phyloP scores from a whole-genome alignment of 208 protist species.

The Strigomonas culicis region DNA sequence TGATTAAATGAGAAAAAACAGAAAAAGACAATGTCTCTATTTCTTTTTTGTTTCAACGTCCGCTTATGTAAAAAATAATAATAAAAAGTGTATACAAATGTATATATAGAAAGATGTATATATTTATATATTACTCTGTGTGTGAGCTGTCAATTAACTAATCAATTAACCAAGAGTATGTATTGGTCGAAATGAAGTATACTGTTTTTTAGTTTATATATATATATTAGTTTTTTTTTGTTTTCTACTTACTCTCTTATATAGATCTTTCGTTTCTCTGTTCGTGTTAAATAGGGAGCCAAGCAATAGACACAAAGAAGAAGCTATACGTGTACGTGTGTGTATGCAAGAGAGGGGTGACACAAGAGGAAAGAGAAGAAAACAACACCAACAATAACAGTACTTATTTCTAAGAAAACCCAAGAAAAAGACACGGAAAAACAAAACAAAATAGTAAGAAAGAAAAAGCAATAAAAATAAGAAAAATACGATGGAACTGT shows the following conservation, averaged over 20 bases:
- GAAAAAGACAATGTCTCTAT: slow-evolving; percentile 6
- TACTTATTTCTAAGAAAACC: slow-evolving; percentile 5
- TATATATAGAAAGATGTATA: slow-evolving; percentile 5
- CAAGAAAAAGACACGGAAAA: not conserved
- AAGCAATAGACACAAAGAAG: too few species aligned
- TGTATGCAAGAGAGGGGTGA: slow-evolving; percentile 8
- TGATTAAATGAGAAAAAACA: slow-evolving; percentile 3
- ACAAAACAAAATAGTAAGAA: not conserved
- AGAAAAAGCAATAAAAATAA: not conserved
- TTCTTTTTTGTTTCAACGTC: not conserved
- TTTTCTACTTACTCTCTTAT: not conserved
- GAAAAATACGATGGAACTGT: not conserved
- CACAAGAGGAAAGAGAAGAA: slow-evolving; percentile 8
- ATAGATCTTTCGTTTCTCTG: too few species aligned
- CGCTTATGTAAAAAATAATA: slow-evolving; percentile 9
- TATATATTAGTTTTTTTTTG: slow-evolving; percentile 13
- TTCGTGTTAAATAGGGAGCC: too few species aligned
- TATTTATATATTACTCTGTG: not conserved
- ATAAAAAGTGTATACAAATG: slow-evolving; percentile 4
- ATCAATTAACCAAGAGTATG: too few species aligned
- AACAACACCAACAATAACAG: not conserved
- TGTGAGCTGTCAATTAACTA: not conserved
- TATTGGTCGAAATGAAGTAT: too few species aligned
- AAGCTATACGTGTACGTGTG: not conserved
- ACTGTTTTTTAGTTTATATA: slow-evolving; percentile 6